Evolutionary conservation across 371 early-diverging fungal genomes (phyloP).

Genomic region (Modicella reniformis): DNA sequence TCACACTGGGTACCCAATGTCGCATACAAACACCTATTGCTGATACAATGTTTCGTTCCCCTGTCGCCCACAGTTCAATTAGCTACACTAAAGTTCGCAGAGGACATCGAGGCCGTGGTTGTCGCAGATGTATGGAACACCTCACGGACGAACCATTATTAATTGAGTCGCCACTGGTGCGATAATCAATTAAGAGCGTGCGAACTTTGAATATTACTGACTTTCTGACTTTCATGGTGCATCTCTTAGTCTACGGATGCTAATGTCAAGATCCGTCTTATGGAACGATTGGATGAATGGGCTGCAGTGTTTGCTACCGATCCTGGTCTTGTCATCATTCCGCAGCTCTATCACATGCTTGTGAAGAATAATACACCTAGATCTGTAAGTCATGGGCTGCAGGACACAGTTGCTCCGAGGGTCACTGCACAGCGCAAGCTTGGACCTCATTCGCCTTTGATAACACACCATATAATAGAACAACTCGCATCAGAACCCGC

Average conservation of each 20-base stretch:
- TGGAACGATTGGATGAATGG: conserved; percentile 51
- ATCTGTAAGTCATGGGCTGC: conserved; percentile 8
- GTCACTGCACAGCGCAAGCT: background rate
- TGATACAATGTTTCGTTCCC: background rate
- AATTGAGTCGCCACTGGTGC: background rate
- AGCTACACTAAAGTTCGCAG: conserved; percentile 48
- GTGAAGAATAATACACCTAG: conserved; percentile 44
- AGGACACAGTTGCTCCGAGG: background rate
- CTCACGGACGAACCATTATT: background rate
- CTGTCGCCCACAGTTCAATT: conserved; percentile 35
- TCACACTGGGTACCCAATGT: too few relatives aligned
- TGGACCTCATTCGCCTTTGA: background rate
- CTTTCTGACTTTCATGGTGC: background rate
- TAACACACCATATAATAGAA: background rate
- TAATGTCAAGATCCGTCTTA: conserved; percentile 51
- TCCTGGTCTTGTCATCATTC: conserved; percentile 45
- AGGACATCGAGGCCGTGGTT: conserved; percentile 49
- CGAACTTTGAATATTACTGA: background rate
- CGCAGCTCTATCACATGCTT: conserved; percentile 39
- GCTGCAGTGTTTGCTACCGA: conserved; percentile 31
- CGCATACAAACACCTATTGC: too few relatives aligned
- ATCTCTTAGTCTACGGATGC: conserved; percentile 41
- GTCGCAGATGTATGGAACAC: conserved; percentile 40
- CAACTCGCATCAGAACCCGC: conserved; percentile 1
- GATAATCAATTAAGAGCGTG: background rate